Base-by-base conservation (phyloP, 768 basidiomycete species). In the Cystofilobasidium macerans region DNA sequence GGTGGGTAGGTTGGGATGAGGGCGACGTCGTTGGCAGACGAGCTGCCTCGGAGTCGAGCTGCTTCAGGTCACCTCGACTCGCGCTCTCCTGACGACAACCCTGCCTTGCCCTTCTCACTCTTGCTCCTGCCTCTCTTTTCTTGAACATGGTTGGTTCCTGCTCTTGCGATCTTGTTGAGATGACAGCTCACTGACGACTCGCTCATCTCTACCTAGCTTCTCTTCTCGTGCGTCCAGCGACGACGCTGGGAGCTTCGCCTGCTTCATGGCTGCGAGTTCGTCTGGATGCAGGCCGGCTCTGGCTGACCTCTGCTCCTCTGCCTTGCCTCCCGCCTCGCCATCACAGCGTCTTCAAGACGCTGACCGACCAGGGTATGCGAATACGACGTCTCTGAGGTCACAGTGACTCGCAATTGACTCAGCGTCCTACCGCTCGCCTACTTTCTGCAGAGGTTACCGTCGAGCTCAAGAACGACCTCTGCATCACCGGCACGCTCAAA, bases 261-360 rank as follows among this genome's bases (percentile, higher is more conserved):
- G 24, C n/a, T 14, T 12, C 42, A 7, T 13, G 6, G 42, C 42
- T 43, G 8, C 3, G 26, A 40, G 56, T 30, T 33, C 38, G 61
- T 43, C 38, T 30, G 33, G 30, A 35, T 40, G 32, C 54, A n/a
- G n/a, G n/a, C n/a, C n/a, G n/a, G n/a, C n/a, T 22, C 42, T 20
- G 53, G 53, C 48, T 45, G 61, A 57, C 22, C 33, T 32, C 45
- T 42, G 9, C 3, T 42, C 4, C 42, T 38, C 32, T 32, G n/a
- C n/a, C n/a, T n/a, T 42, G 12, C 22, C 33, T 24, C 24, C 14
- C 43, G 36, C 22, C 47, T 22, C 48, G 22, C 32, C 32, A 90
- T 70, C 91, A 89, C 80, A 97, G 93, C 53, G 93, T 98, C 32
- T 98, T 99, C 85, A 98, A 98, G 79, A 98, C 95, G 12, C 84